Conservation (phyloP, 148 eudicot genomes). For the Pharnaceum exiguum region DNA sequence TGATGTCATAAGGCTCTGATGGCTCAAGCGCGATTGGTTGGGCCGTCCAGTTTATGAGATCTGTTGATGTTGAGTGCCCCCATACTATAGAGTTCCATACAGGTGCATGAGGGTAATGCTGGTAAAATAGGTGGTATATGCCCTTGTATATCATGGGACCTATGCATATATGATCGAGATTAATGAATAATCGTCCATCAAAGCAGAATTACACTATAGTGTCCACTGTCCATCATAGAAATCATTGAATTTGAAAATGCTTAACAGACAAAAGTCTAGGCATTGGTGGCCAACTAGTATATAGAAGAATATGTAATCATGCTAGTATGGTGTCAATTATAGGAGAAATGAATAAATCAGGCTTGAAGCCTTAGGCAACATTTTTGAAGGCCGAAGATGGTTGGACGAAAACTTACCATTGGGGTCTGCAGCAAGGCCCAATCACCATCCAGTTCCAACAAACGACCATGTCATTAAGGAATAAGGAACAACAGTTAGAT, state of each 20-base stretch:
- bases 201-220: no score
- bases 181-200: not conserved
- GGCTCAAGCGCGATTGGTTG: slow-evolving; percentile 26
- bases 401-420: slow-evolving; percentile 14
- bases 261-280: no score
- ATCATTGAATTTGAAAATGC: no score
- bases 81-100: slow-evolving; percentile 24
- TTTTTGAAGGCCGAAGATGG: no score
- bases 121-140: slow-evolving; percentile 40
- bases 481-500: not conserved
- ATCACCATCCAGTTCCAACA: not conserved
- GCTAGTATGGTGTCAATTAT: no score
- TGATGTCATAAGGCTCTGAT: slow-evolving; percentile 19
- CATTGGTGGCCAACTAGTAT: no score
- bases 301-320: no score
- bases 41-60: slow-evolving; percentile 36
- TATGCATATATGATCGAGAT: slow-evolving; percentile 2
- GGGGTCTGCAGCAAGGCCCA: not conserved
- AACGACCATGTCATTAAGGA: no score
- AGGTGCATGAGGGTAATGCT: slow-evolving; percentile 30
- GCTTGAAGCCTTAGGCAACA: no score
- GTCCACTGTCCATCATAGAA: no score
- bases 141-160: slow-evolving; percentile 41
- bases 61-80: slow-evolving; percentile 40
- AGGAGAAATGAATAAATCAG: no score